These are phyloP conservation scores for Pseudocercospora eumusae DNA, from an alignment of 2,329 filamentous ascomycete genomes.

Conservation along the genomic window DNA sequence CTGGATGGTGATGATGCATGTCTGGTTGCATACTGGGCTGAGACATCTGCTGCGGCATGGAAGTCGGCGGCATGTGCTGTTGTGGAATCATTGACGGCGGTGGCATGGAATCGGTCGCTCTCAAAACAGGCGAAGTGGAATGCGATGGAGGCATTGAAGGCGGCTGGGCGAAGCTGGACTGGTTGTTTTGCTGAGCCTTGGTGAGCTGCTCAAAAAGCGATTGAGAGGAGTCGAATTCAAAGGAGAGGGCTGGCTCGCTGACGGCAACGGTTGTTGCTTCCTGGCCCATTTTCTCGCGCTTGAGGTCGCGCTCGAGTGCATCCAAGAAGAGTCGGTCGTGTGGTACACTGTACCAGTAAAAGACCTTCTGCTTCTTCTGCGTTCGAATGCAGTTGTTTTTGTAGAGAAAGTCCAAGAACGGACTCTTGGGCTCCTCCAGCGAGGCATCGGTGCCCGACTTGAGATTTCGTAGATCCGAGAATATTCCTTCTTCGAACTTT, in stretches of 20 bases:
- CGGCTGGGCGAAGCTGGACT: constrained; percentile 72
- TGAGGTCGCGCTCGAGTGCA: constrained; percentile 92
- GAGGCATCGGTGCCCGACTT: constrained; percentile 98
- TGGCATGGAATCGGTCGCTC: constrained; percentile 90
- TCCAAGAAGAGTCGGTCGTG: constrained; percentile 97
- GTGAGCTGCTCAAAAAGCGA: constrained; percentile 99
- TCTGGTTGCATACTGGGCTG: constrained; percentile 45
- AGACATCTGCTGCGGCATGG: constrained; percentile 35
- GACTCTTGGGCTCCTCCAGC: constrained; percentile 96
- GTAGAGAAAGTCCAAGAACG: constrained; percentile 97
- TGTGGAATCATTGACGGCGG: constrained; percentile 77
- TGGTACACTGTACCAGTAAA: constrained; percentile 99
- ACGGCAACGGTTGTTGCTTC: constrained; percentile 96
- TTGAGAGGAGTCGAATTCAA: constrained; percentile 98
- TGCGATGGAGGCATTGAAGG: constrained; percentile 64
- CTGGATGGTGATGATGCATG: constrained; percentile 55
- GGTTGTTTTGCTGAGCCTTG: constrained; percentile 98
- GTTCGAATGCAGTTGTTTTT: constrained; percentile 99
- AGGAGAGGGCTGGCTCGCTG: constrained; percentile 94
- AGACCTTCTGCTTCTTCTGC: constrained; percentile 99
- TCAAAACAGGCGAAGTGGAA: constrained; percentile 83
- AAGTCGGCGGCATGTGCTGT: constrained; percentile 32
- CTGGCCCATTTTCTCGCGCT: constrained; percentile 99
- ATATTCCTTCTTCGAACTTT: constrained; percentile 99
- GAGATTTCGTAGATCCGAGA: constrained; percentile 95